Evolutionary conservation across 2,329 filamentous ascomycete species (phyloP), one percentile per base, ranked within the genome.

Genomic region (Diaporthe sp.): DNA sequence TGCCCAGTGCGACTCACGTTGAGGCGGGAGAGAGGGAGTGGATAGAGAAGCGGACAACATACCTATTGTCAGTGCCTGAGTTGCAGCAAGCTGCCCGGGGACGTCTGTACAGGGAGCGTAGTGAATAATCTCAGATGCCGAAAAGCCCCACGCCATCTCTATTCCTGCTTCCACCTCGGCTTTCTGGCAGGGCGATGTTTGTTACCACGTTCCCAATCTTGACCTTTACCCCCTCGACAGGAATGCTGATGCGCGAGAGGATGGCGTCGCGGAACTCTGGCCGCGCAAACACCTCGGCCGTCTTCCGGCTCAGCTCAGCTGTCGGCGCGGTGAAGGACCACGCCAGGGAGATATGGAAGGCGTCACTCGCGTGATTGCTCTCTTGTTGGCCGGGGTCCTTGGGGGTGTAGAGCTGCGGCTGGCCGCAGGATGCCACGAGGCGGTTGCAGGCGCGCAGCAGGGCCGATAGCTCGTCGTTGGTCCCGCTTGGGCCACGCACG

Each of bases 281-380:
- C 7, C 57, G 67, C 5, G 64, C 76, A 58, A 83, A 84, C 5
- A 82, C 76, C 4, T 77, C 74, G 4, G 81, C 78, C 0, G 86
- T 88, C 35, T 79, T 79, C 67, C 82, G 76, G 22, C 80, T 79
- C 19, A 89, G 79, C 45, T 88, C 86, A 4, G 84, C 74, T 8
- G 82, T 85, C 0, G 91, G 92, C 55, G 85, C 81, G 13, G 86
- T 83, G 76, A 96, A 87, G 1, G 90, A 93, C 97, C 96, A 98
- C 0, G 93, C 97, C 73, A 99, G 91, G 60, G 95, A 98, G 75
- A 98, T 86, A 83, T 99, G 97, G 80, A 98, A 98, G 30, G 89
- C 90, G 66, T 87, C 82, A 28, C 19, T 28, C 12, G n/a, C 25
- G 13, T 19, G 1, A 30, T 33, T 55, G 30, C 22, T 10, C 17